A percentile compares a stretch with the other conserved stretches of the same genome.
phyloP scores from a whole-genome alignment of 257 asterid species.

The Lavandula angustifolia region DNA sequence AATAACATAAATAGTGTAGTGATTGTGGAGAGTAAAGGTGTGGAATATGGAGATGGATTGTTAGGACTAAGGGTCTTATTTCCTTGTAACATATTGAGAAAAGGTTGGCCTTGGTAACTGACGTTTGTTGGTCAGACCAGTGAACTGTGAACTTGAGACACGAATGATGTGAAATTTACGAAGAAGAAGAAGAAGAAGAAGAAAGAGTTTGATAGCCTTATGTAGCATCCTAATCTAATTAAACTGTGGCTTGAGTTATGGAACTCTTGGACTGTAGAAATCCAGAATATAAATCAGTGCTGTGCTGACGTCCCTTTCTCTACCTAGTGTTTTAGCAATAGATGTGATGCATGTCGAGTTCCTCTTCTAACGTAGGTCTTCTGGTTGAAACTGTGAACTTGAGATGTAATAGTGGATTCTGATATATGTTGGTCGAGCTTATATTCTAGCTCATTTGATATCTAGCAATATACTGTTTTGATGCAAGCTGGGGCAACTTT shows the following conservation, averaged over 20 bases:
- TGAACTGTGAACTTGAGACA: not conserved
- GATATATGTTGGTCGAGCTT: no score
- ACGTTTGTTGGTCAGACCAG: not conserved
- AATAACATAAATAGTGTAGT: not conserved
- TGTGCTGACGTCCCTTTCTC: not conserved
- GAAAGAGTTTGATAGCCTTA: not conserved
- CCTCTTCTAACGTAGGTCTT: not conserved
- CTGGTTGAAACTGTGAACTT: no score
- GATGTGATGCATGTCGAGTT: not conserved
- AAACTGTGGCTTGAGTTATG: no score
- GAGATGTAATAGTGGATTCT: no score
- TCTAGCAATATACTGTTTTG: no score
- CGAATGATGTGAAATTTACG: not conserved
- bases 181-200: not conserved
- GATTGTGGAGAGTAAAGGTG: conserved; percentile 3
- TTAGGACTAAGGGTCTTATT: not conserved
- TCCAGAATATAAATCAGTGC: no score
- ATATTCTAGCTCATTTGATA: no score
- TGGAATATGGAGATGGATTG: not conserved
- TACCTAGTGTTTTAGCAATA: not conserved
- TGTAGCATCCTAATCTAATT: no score
- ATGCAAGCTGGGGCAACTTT: not conserved
- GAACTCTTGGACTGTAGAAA: no score
- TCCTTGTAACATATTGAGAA: not conserved
- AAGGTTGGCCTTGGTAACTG: not conserved